Base-by-base conservation (phyloP, 2,329 filamentous ascomycete genomes). In the Fusarium heterosporum region DNA sequence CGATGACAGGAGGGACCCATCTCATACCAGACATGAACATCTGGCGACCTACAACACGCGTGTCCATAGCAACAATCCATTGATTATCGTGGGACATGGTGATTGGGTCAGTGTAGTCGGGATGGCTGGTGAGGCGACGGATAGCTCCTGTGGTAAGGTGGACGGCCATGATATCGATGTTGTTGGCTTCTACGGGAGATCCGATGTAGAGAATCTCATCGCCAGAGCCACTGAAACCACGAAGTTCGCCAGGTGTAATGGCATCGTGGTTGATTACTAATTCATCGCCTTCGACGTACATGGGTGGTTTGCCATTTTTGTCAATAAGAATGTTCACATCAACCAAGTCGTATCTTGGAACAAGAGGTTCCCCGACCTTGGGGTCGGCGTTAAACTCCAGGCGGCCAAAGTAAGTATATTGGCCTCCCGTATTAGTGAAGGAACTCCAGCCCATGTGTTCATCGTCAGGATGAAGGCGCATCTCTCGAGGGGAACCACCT, bases 391-490 rank as follows among this genome's bases (percentile, higher is more conserved):
- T 82, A 71, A 83, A 83, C 6, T 73, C 41, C 2, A 84, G 70
- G 1, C 78, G 74, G 4, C 74, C 77, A 46, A 80, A 78, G 68
- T 52, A 79, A 81, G 59, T 69, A 12, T 76, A 55, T 49, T 77
- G 66, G 12, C 71, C 72, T 17, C 60, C 55, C 4, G 46, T 51
- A 6, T 52, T 41, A 8, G 68, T 74, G 51, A 82, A 79, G 0
- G 78, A 77, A 64, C 77, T 83, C 66, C 77, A 83, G 6, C 77
- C 79, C 8, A 84, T 65, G 51, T 83, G 81, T 1, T 73, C 66
- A 36, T 82, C 72, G 36, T 84, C 81, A 0, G 82, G 81, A 58
- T 84, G 81, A 9, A 84, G 55, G 14, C 81, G 80, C 26, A 83
- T 66, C 64, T 83, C 82, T 5, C 81, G 77, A 2, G 78, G 72